Base-by-base conservation (phyloP, 2,329 filamentous ascomycete genomes). In the Diplodia intermedia region DNA sequence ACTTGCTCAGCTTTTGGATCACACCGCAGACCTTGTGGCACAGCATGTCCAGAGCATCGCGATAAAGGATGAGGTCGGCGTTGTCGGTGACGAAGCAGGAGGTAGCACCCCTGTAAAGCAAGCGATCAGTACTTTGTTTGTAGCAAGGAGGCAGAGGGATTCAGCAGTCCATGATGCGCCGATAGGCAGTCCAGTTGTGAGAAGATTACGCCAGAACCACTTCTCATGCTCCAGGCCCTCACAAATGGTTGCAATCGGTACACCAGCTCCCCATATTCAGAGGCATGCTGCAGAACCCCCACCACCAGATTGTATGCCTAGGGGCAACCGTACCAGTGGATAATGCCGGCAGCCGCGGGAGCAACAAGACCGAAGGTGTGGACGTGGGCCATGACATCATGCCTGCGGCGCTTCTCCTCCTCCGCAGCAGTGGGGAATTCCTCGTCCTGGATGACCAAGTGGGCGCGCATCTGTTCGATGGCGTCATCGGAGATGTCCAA, bases 271-370 rank as follows among this genome's bases (percentile, higher is more conserved):
- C 36, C 36, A 38, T 38, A 8, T 38, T 38, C 3, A 1, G 36
- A 38, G 36, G 36, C 36, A 38, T 14, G 33, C 36, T 53, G 15
- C 15, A n/a, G 15, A 29, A 49, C 12, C 18, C 15, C 26, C 18
- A 53, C 36, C 62, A 36, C 23, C 23, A 33, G 8, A 33, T 33
- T 33, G 31, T 33, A 33, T 33, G 8, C 31, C 15, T 6, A 71
- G 90, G 90, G 49, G 61, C 31, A 31, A 3, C 4, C 53, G 15
- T 65, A 68, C 78, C 86, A 88, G 78, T 97, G 93, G 69, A 97
- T 94, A 73, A 95, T 91, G 40, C 91, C 91, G 15, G 91, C 91
- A 11, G 92, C 92, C 40, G 87, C 90, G 0, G 92, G 92, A 3
- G 91, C 91, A 69, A 86, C 88, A 71, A 86, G 80, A 3, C 91